These are phyloP conservation scores for Podosphaera leucotricha DNA, from an alignment of 2,329 filamentous ascomycete species.

Conservation along the genomic window DNA sequence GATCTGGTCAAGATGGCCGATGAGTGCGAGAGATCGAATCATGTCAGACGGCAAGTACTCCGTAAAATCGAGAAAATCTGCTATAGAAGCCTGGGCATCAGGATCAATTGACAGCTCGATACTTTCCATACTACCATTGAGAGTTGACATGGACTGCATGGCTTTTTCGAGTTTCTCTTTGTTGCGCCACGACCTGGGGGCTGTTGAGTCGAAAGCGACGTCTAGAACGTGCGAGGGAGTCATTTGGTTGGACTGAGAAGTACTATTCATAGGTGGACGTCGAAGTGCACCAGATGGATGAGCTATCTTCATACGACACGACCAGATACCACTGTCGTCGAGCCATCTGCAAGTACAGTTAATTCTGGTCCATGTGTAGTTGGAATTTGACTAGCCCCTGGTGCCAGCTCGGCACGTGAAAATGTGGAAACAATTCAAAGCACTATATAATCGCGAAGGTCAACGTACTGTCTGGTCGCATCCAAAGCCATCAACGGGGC, in stretches of 20 bases:
- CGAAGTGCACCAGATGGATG: constrained; percentile 4
- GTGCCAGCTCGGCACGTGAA: constrained; percentile 1
- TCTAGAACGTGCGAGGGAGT: constrained; percentile 9
- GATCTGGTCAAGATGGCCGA: constrained; percentile 36
- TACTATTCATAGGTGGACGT: constrained; percentile 1
- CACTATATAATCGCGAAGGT: neutral
- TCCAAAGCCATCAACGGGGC: constrained; percentile 10
- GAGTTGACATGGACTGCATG: constrained; percentile 13
- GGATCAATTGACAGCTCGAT: constrained; percentile 26
- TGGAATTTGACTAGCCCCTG: neutral
- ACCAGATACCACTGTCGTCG: constrained; percentile 13
- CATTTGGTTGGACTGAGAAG: constrained; percentile 4
- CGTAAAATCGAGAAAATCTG: constrained; percentile 38
- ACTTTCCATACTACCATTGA: constrained; percentile 12
- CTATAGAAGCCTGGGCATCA: constrained; percentile 45
- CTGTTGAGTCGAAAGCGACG: constrained; percentile 8
- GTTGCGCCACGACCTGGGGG: constrained; percentile 12
- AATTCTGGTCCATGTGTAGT: neutral
- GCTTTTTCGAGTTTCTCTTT: constrained; percentile 14
- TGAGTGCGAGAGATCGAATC: constrained; percentile 38
- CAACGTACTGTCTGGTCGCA: constrained; percentile 12
- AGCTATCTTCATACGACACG: constrained; percentile 15
- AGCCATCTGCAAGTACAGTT: constrained; percentile 12
- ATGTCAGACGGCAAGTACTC: constrained; percentile 47
- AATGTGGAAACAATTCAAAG: constrained; percentile 1